Evolutionary conservation across 73 alveolate genomes (phyloP).

Genomic region (Paramecium primaurelia): DNA sequence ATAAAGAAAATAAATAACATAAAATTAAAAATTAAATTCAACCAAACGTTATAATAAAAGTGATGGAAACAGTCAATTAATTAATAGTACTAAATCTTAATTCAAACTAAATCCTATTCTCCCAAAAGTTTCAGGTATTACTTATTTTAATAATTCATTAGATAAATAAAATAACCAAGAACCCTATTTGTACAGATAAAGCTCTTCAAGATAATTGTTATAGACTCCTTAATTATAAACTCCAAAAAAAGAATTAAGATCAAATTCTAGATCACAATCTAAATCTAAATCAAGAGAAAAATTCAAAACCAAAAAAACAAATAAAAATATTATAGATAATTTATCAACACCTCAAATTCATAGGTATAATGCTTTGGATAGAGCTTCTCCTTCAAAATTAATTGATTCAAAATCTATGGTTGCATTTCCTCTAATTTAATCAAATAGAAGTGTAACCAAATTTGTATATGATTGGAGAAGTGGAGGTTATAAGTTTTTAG

Average conservation of each 20-base stretch:
- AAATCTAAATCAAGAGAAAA: background rate
- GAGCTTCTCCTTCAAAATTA: background rate
- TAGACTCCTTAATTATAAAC: background rate
- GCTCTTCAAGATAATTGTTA: background rate
- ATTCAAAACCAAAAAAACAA: background rate
- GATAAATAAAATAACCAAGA: background rate
- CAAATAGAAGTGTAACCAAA: slow-evolving; percentile 1
- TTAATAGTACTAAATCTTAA: background rate
- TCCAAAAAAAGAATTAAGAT: background rate
- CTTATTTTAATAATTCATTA: background rate
- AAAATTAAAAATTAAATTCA: background rate
- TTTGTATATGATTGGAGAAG: slow-evolving; percentile 12
- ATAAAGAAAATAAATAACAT: background rate
- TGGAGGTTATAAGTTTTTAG: slow-evolving; percentile 25
- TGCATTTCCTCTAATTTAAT: background rate
- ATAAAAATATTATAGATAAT: background rate
- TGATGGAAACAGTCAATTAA: background rate
- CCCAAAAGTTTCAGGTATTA: background rate
- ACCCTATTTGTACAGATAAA: background rate
- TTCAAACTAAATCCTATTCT: background rate
- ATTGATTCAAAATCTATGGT: slow-evolving; percentile 36
- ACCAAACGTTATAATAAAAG: background rate
- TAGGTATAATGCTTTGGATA: background rate
- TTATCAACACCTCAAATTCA: background rate
- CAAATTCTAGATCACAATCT: background rate